Evolutionary conservation across 2,329 filamentous ascomycete genomes (phyloP), one percentile per base, ranked within the genome.

Genomic region (Sclerotinia subarctica): DNA sequence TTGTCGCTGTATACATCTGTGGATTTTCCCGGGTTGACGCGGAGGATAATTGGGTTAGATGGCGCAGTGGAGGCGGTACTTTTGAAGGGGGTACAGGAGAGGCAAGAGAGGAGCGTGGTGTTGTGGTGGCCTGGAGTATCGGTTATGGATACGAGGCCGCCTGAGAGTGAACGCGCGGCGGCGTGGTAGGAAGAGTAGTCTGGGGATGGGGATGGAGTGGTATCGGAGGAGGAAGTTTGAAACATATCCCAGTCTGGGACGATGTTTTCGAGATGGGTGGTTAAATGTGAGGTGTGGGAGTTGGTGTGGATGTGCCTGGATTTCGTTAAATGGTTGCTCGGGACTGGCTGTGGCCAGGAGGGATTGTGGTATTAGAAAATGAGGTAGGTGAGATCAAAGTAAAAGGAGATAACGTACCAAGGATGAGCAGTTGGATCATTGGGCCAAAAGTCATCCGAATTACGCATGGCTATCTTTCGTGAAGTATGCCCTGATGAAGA

Each of bases 381-480:
- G 13, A 5, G 38, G 15, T 42, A 17, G 38, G 15, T 17, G 38
- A 15, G 15, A 17, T 5, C 4, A 21, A 53, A 6, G 26, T 21
- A 4, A 7, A 15, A n/a, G 11, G 2, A n/a, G 26, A 42, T 60
- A 17, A 52, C 49, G 3, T 67, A 69, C 69, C 67, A 70, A 17
- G 67, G 66, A 42, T 71, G 70, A 42, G 66, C 65, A n/a, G 49
- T 26, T 11, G 66, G 64, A 29, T 70, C 66, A 38, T 69, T 56
- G 5, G 70, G 70, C 65, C 69, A 71, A 35, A 70, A 71, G 35
- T 71, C 70, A 32, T 71, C 69, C 10, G 70, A 71, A 63, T 71
- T 71, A 1, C 70, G 69, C 46, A 70, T 65, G 24, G 69, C 63
- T 5, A 69, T 60, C 24, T 29, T 35, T 4, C 19, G 21, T 5